Conservation (phyloP, 345 rosid genomes). For the Melastoma malabathricum region DNA sequence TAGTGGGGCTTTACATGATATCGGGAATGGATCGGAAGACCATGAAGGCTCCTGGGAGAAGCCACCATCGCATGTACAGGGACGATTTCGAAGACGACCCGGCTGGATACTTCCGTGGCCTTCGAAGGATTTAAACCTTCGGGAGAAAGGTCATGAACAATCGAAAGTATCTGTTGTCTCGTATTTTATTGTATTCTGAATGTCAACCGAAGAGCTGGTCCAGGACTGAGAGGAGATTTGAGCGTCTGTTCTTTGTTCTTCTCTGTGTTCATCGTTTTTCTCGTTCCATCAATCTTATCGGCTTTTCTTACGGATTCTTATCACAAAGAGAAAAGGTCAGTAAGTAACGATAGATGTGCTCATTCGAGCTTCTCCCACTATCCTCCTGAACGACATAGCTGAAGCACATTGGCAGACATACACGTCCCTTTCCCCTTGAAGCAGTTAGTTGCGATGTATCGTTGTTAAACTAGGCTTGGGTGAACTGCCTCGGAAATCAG, state of each 20-base stretch:
- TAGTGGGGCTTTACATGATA: not conserved
- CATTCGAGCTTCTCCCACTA: too few relatives aligned
- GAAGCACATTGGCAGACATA: not conserved
- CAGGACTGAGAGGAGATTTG: too few relatives aligned
- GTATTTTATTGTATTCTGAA: too few relatives aligned
- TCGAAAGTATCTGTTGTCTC: too few relatives aligned
- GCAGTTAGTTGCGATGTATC: not conserved
- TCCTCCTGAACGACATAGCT: not conserved
- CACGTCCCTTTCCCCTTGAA: not conserved
- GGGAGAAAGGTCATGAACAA: too few relatives aligned
- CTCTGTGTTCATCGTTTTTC: too few relatives aligned
- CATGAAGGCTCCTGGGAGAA: constrained; percentile 15
- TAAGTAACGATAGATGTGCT: too few relatives aligned
- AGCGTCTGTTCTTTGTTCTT: too few relatives aligned
- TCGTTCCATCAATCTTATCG: too few relatives aligned
- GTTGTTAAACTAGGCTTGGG: not conserved
- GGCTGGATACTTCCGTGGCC: constrained; percentile 1
- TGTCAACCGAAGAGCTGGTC: too few relatives aligned
- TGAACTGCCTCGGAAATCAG: not conserved
- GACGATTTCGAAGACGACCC: constrained; percentile 9
- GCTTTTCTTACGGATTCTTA: too few relatives aligned
- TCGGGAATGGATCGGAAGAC: not conserved
- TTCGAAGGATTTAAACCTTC: not conserved
- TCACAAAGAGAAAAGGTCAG: too few relatives aligned
- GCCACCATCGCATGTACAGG: constrained; percentile 3